These are phyloP conservation scores for Pyrus communis DNA, from an alignment of 306 rosid genomes.

Conservation along the genomic window DNA sequence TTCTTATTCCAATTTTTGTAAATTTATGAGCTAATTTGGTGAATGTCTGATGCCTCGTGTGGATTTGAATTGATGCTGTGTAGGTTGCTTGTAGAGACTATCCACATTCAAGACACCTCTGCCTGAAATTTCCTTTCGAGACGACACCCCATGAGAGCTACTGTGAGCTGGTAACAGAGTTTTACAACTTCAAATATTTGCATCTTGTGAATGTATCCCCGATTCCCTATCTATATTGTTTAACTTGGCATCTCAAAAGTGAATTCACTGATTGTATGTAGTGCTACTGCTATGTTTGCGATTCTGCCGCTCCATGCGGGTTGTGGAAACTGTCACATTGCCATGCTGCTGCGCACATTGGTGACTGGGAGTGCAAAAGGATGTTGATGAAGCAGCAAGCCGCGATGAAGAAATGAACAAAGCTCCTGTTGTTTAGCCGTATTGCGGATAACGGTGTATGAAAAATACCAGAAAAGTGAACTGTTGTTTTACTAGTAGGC, in stretches of 20 bases:
- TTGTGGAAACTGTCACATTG: conserved; percentile 26
- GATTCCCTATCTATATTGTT: background rate
- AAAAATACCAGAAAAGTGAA: background rate
- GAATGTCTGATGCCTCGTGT: background rate
- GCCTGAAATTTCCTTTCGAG: conserved; percentile 47
- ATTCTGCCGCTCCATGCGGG: conserved; percentile 28
- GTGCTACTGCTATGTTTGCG: conserved; percentile 67
- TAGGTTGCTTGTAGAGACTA: conserved; percentile 73
- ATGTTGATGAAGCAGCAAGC: background rate
- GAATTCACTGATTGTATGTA: conserved; percentile 6
- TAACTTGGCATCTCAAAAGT: background rate
- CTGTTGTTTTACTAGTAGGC: background rate
- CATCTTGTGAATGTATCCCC: too few species aligned
- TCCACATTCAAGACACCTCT: conserved; percentile 68
- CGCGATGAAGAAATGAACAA: background rate
- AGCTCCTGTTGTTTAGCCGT: background rate
- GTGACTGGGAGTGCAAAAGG: conserved; percentile 13
- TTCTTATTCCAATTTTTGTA: too few species aligned
- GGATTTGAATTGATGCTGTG: conserved; percentile 3
- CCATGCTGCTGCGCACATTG: conserved; percentile 12
- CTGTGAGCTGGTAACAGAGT: conserved; percentile 44
- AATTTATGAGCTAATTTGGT: background rate
- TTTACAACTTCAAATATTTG: background rate
- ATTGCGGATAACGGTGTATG: background rate
- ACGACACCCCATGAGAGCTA: conserved; percentile 35